Percentiles rank a stretch among this genome's conserved stretches.
Evolutionary conservation across 2,329 filamentous ascomycete genomes (phyloP).

Genomic region (Paecilomyces variotii): DNA sequence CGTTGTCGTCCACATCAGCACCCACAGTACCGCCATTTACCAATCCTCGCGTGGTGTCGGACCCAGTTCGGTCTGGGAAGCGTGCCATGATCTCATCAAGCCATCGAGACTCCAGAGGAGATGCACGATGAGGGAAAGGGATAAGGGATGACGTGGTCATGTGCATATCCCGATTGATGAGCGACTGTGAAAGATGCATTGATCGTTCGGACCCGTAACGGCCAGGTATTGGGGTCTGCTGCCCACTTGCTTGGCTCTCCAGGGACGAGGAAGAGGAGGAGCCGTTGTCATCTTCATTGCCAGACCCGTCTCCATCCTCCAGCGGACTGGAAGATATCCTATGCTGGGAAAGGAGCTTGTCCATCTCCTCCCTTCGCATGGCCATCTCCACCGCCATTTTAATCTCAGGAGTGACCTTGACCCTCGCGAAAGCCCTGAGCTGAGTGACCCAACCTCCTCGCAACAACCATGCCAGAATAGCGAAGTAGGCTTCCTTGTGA

Average conservation of each 20-base stretch:
- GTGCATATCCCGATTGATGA: conserved; percentile 24
- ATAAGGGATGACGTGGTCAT: conserved; percentile 56
- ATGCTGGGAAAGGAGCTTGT: conserved; percentile 27
- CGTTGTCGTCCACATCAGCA: conserved; percentile 17
- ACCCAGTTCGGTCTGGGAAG: conserved; percentile 22
- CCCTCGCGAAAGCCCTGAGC: conserved; percentile 82
- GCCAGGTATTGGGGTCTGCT: conserved; percentile 28
- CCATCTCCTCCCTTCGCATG: conserved; percentile 57
- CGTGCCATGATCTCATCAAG: conserved; percentile 40
- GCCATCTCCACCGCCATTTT: conserved; percentile 70
- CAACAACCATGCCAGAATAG: conserved; percentile 89
- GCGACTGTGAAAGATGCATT: conserved; percentile 23
- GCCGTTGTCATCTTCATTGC: conserved; percentile 10
- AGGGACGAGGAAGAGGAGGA: conserved; percentile 33
- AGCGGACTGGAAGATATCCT: conserved; percentile 17
- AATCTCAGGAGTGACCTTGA: conserved; percentile 75
- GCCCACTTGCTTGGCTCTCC: conserved; percentile 29
- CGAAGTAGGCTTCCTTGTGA: conserved; percentile 78
- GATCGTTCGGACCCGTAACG: conserved; percentile 18
- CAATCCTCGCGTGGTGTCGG: not conserved
- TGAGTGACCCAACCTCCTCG: conserved; percentile 90
- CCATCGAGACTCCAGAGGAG: conserved; percentile 68
- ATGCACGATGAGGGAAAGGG: conserved; percentile 68
- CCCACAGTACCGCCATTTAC: conserved; percentile 10
- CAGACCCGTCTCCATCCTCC: conserved; percentile 8